These are phyloP conservation scores for Citrus australasica DNA, from an alignment of 345 rosid genomes.

Conservation along the genomic window DNA sequence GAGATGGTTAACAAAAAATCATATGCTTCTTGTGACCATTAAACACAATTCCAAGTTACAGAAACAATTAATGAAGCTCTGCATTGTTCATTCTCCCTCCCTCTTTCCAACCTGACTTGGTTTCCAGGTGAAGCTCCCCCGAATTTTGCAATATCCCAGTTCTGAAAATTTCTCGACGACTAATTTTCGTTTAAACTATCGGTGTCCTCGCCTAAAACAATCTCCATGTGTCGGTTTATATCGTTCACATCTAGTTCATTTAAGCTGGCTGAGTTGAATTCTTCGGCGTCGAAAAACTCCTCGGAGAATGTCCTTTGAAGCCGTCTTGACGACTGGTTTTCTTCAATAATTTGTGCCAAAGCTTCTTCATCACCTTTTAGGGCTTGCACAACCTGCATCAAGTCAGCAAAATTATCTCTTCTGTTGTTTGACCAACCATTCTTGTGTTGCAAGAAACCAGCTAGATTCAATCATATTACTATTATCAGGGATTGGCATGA, in stretches of 20 bases:
- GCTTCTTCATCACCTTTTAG: slow-evolving; percentile 49
- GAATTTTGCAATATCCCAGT: not conserved
- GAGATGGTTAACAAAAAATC: no score
- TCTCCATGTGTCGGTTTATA: slow-evolving; percentile 57
- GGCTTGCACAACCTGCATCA: slow-evolving; percentile 53
- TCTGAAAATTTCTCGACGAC: not conserved
- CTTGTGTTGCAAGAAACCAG: not conserved
- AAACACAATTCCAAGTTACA: no score
- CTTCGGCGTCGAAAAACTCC: slow-evolving; percentile 65
- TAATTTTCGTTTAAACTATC: not conserved
- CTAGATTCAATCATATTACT: not conserved
- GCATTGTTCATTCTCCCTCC: not conserved
- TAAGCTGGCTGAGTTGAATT: slow-evolving; percentile 60
- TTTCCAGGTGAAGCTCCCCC: not conserved
- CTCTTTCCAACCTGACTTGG: not conserved
- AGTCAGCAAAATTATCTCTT: not conserved
- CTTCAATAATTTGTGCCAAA: slow-evolving; percentile 29
- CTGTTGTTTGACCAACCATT: not conserved
- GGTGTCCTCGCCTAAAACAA: slow-evolving; percentile 27
- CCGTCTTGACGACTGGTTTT: slow-evolving; percentile 16
- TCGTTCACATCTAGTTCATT: slow-evolving; percentile 31
- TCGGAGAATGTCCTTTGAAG: slow-evolving; percentile 64
- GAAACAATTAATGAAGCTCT: no score
- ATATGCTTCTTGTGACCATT: no score
- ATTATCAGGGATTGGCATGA: no score